phyloP scores from a whole-genome alignment of 1,139 yeast genomes.

The Sugiyamaella grinbergsii region DNA sequence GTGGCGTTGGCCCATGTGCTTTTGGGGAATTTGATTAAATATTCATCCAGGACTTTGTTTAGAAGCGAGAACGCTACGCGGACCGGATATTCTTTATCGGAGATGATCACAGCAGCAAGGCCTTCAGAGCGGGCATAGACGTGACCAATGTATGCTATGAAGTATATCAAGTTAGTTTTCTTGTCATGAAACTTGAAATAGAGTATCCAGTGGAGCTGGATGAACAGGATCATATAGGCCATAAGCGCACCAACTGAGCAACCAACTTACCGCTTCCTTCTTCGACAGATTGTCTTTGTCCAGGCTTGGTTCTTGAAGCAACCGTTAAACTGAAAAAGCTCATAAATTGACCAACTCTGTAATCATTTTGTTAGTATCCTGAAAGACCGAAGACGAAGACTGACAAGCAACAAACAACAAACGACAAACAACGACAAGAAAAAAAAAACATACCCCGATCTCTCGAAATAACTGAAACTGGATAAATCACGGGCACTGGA shows the following conservation, averaged over 20 bases:
- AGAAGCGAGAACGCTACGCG: slow-evolving; percentile 95
- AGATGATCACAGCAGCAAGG: slow-evolving; percentile 85
- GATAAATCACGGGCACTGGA: slow-evolving; percentile 79
- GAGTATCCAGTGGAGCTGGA: too few species aligned
- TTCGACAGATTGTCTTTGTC: slow-evolving; percentile 93
- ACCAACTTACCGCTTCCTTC: slow-evolving; percentile 65
- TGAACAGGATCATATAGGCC: too few species aligned
- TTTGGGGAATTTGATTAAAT: slow-evolving; percentile 78
- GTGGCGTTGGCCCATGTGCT: slow-evolving; percentile 63
- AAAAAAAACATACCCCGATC: slow-evolving; percentile 42
- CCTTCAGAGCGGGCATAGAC: slow-evolving; percentile 91
- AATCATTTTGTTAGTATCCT: slow-evolving; percentile 3
- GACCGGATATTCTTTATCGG: slow-evolving; percentile 94
- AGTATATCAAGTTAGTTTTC: slow-evolving; percentile 1
- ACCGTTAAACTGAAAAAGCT: slow-evolving; percentile 91
- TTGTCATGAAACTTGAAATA: too few species aligned
- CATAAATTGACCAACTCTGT: slow-evolving; percentile 70
- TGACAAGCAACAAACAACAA: background rate
- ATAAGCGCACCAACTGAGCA: too few species aligned
- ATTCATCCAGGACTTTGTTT: slow-evolving; percentile 90
- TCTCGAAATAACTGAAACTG: slow-evolving; percentile 85
- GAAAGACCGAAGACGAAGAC: background rate
- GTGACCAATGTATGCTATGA: slow-evolving; percentile 73
- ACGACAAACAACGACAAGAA: too few species aligned
- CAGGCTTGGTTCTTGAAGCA: slow-evolving; percentile 80